Percentiles rank a stretch among this genome's conserved stretches.
phyloP scores from a whole-genome alignment of 2,329 filamentous ascomycete genomes.

The Teratosphaeria pseudoeucalypti region DNA sequence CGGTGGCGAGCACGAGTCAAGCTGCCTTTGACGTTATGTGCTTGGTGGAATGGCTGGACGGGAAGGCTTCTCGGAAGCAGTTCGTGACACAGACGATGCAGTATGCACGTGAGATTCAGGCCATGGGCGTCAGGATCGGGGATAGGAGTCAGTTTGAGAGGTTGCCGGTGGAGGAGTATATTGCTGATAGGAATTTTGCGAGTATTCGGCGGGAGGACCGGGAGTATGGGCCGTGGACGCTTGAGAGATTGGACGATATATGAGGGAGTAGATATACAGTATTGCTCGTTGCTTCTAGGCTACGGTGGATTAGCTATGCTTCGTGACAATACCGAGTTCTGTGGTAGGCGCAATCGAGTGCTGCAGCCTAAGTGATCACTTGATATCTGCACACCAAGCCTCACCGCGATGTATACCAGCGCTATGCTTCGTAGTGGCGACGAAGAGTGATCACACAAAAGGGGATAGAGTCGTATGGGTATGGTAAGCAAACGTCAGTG shows the following conservation, averaged over 20 bases:
- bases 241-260: conserved; percentile 5
- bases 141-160: conserved; percentile 30
- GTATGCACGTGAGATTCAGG: conserved; percentile 30
- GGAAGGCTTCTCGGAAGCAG: conserved; percentile 24
- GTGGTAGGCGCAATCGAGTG: no score
- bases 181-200: conserved; percentile 18
- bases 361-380: no score
- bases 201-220: conserved; percentile 6
- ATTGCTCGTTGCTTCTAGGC: neutral
- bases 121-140: conserved; percentile 30
- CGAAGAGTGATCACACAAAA: no score
- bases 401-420: no score
- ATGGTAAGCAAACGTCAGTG: neutral
- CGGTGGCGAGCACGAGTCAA: conserved; percentile 36
- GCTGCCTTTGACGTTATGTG: conserved; percentile 34
- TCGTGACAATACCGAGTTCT: no score
- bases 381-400: no score
- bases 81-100: conserved; percentile 31
- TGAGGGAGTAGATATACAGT: neutral
- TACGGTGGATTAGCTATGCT: neutral
- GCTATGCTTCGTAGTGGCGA: no score
- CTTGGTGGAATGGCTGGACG: conserved; percentile 31
- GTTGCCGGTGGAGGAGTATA: conserved; percentile 29
- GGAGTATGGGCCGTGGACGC: conserved; percentile 7
- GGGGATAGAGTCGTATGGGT: neutral